Percentiles rank a stretch among this genome's conserved stretches.
phyloP scores from a whole-genome alignment of 495 filamentous ascomycete species.

The Neurospora cerealis region DNA sequence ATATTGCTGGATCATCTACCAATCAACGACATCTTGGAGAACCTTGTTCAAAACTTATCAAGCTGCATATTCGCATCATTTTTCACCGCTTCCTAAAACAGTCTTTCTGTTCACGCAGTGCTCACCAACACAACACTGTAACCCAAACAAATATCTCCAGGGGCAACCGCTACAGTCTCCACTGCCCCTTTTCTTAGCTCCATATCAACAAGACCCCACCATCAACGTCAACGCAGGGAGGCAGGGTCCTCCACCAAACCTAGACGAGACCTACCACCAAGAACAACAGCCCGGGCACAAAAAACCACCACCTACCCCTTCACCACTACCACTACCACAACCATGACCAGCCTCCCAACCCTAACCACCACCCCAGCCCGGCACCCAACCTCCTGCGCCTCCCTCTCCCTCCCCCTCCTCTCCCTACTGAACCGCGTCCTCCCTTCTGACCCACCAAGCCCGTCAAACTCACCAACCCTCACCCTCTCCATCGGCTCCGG shows the following conservation, averaged over 20 bases:
- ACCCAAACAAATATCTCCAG: background rate
- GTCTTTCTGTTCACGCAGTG: background rate
- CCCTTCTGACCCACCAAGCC: background rate
- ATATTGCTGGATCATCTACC: background rate
- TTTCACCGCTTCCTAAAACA: background rate
- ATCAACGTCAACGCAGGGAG: background rate
- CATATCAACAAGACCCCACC: background rate
- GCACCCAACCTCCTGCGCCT: slow-evolving; percentile 12
- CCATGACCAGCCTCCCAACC: background rate
- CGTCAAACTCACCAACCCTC: background rate
- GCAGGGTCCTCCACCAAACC: background rate
- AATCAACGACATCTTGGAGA: background rate
- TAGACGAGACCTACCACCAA: background rate
- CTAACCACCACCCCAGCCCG: slow-evolving; percentile 5
- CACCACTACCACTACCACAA: background rate
- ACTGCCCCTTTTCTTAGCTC: background rate
- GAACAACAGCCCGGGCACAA: background rate
- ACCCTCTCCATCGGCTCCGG: slow-evolving; percentile 17
- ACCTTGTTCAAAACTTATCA: background rate
- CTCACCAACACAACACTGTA: background rate
- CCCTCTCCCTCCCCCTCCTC: slow-evolving; percentile 14
- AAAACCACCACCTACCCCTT: background rate
- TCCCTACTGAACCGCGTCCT: slow-evolving; percentile 10
- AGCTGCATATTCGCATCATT: background rate
- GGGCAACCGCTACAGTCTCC: background rate